Percentiles rank a stretch among this genome's conserved stretches.
These are phyloP conservation scores for Lactarius trivialis DNA, from an alignment of 768 basidiomycete species.

Conservation along the genomic window DNA sequence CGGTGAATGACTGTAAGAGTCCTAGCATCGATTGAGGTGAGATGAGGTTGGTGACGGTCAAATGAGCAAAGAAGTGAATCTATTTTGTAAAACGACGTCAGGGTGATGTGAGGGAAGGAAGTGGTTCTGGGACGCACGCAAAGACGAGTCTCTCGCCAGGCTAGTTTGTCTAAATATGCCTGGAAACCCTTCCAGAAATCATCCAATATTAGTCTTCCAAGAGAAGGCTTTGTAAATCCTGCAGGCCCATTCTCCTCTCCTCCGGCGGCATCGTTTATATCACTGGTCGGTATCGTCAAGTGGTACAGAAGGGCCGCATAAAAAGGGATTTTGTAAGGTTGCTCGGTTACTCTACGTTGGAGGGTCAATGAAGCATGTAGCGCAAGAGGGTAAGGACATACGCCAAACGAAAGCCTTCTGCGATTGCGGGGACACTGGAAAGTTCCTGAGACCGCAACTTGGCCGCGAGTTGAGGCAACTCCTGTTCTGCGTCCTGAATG, in stretches of 20 bases:
- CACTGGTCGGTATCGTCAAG: conserved; percentile 42
- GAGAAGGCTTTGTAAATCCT: conserved; percentile 30
- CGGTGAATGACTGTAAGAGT: conserved; percentile 75
- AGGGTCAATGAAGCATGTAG: conserved; percentile 15
- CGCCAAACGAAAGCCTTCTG: conserved; percentile 74
- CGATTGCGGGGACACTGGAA: conserved; percentile 52
- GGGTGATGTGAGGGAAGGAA: background rate
- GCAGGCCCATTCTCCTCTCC: conserved; percentile 30
- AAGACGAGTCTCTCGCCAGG: conserved; percentile 86
- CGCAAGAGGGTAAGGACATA: conserved; percentile 26
- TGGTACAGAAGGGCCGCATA: conserved; percentile 76
- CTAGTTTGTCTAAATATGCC: conserved; percentile 76
- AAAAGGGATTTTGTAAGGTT: conserved; percentile 89
- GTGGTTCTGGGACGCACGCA: conserved; percentile 49
- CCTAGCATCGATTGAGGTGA: conserved; percentile 72
- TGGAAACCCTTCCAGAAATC: conserved; percentile 93
- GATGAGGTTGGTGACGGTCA: conserved; percentile 70
- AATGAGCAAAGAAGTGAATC: conserved; percentile 92
- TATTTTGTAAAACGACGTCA: conserved; percentile 29
- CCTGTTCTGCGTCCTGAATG: conserved; percentile 60
- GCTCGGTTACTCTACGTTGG: conserved; percentile 69
- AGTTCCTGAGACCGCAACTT: conserved; percentile 56
- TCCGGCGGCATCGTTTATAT: conserved; percentile 28
- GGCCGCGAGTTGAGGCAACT: conserved; percentile 58
- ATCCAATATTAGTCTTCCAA: conserved; percentile 71